Percentiles rank a stretch among this genome's conserved stretches.
These are phyloP conservation scores for Tetrahymena elliotti DNA, from an alignment of 73 alveolate genomes.

Conservation along the genomic window DNA sequence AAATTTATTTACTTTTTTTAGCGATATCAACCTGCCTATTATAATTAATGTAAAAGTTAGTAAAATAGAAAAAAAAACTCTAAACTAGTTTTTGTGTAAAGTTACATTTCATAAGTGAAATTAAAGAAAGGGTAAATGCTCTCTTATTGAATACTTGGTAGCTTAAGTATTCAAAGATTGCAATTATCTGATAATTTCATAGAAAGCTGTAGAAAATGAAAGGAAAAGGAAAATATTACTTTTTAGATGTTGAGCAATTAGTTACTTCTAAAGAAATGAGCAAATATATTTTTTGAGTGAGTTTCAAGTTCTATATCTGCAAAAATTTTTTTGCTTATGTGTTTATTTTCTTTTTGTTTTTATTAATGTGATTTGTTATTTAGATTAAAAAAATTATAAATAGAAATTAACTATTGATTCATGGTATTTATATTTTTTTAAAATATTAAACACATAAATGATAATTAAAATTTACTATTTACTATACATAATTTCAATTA, in stretches of 20 bases:
- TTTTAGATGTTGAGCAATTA: neutral
- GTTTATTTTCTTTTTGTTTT: neutral
- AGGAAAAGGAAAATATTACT: neutral
- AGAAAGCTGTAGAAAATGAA: neutral
- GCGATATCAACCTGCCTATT: neutral
- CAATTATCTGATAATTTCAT: neutral
- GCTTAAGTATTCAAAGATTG: no score
- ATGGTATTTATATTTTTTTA: neutral
- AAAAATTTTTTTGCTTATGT: neutral
- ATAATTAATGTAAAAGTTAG: no score
- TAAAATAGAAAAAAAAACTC: no score
- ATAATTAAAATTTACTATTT: neutral
- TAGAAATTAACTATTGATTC: neutral
- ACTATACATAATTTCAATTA: neutral
- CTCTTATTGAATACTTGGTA: no score
- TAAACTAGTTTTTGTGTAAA: no score
- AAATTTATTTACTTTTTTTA: no score
- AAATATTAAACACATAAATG: neutral
- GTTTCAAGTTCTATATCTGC: neutral
- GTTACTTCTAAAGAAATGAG: neutral
- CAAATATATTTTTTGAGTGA: neutral
- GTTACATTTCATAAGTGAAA: no score
- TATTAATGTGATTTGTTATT: neutral
- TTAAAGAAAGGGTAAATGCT: no score
- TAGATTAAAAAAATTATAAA: neutral